Evolutionary conservation across 2,329 filamentous ascomycete genomes (phyloP).

Genomic region (Paecilomyces formosus): DNA sequence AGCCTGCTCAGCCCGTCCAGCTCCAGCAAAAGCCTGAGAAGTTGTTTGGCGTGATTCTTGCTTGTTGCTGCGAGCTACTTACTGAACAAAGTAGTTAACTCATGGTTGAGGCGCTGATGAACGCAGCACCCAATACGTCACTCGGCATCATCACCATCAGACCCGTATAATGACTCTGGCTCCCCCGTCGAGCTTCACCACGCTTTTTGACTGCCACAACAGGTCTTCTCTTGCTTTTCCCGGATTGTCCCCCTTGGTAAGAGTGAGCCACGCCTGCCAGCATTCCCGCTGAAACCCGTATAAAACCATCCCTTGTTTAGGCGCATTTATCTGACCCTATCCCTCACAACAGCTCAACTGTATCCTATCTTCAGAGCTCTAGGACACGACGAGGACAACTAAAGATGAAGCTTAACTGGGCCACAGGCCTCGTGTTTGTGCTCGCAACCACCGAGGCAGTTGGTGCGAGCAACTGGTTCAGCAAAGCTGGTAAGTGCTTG

Average conservation of each 20-base stretch:
- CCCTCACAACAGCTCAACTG: not conserved
- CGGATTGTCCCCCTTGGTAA: not conserved
- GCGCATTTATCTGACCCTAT: not conserved
- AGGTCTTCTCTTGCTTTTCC: not conserved
- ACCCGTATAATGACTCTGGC: not conserved
- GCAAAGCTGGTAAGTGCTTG: slow-evolving; percentile 64
- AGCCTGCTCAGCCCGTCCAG: not conserved
- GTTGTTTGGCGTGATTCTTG: not conserved
- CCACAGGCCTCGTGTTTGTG: slow-evolving; percentile 61
- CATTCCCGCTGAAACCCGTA: not conserved
- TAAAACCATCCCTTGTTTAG: not conserved
- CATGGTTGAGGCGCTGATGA: not conserved
- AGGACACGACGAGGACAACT: slow-evolving; percentile 1
- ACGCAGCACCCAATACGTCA: not conserved
- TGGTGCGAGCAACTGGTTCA: slow-evolving; percentile 75
- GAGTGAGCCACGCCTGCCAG: not conserved
- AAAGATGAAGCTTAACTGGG: slow-evolving; percentile 69
- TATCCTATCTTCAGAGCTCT: not conserved
- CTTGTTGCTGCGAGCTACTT: not conserved
- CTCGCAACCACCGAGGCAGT: slow-evolving; percentile 61
- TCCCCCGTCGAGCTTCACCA: not conserved
- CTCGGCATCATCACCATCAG: not conserved
- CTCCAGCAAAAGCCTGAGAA: not conserved
- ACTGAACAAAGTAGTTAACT: too few relatives aligned
- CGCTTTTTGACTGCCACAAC: not conserved